Base-by-base conservation (phyloP, 495 filamentous ascomycete genomes). In the Aspergillus panamensis region DNA sequence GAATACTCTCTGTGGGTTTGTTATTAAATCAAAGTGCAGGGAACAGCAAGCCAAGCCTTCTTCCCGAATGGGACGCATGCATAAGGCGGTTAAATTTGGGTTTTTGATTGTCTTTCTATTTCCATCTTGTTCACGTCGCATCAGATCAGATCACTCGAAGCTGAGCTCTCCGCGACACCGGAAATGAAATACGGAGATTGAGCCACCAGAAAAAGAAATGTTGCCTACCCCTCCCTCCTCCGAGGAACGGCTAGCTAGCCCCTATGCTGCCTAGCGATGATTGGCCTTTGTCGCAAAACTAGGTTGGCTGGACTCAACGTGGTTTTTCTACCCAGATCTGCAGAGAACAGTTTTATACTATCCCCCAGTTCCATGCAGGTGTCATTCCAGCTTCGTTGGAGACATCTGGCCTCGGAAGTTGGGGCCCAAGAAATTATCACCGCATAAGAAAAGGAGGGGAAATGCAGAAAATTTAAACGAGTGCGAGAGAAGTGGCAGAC, bases 301-400 rank as follows among this genome's bases (percentile, higher is more conserved):
- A 40, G 43, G 47, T 19, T 12, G 31, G 40, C 49, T 53, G 39
- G 53, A 40, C 37, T 55, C 44, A 54, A 60, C 54, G 48, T 61
- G 54, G 52, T 33, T 40, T 57, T 48, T 57, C 32, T 39, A 25
- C 25, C 48, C 35, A 55, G 55, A 57, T 58, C 58, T 56, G 47
- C 58, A 44, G 37, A 3, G 45, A 31, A 55, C 37, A 31, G 51
- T 48, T 54, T 49, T 47, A 55, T 51, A 29, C 31, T 51, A 56
- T 56, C 48, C 53, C 29, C 48, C 25, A 25, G 49, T 52, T 59
- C 50, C 44, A 57, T 59, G 59, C 59, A 62, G 50, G 37, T 59
- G 52, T 57, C 56, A 54, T 19, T 55, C 30, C 13, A 33, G 51
- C 37, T 19, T 25, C 25, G 14, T 29, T 43, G 20, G 37, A 39